Percentiles rank a stretch among this genome's conserved stretches.
Evolutionary conservation across 805 yeast genomes (phyloP).

Genomic region (Ogataea pilisensis): DNA sequence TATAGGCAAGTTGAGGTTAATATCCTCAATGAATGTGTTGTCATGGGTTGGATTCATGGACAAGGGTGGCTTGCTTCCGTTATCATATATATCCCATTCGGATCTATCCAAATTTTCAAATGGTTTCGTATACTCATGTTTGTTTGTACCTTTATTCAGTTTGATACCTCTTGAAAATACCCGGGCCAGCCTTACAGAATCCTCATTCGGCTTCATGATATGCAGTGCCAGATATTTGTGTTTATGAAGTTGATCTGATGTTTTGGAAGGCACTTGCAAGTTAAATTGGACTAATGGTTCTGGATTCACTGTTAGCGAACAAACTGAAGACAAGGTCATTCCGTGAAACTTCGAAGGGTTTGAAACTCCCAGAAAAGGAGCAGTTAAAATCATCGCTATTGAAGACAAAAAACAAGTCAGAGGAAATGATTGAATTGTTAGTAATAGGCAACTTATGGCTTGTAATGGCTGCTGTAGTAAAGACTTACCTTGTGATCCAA

Average conservation of each 20-base stretch:
- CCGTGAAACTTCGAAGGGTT: conserved; percentile 47
- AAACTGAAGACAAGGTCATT: conserved; percentile 80
- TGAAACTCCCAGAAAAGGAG: conserved; percentile 31
- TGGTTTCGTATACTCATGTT: conserved; percentile 44
- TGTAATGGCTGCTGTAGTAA: no score
- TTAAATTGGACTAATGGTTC: conserved; percentile 80
- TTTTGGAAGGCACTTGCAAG: conserved; percentile 79
- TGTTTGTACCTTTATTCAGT: conserved; percentile 38
- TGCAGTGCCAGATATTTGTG: conserved; percentile 66
- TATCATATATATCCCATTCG: conserved; percentile 35
- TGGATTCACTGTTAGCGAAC: conserved; percentile 76
- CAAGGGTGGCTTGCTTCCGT: conserved; percentile 12
- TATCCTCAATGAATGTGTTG: conserved; percentile 10
- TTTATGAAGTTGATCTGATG: conserved; percentile 63
- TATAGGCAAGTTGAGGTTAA: conserved; percentile 45
- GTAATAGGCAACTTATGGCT: no score
- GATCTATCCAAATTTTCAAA: conserved; percentile 39
- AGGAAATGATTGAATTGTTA: no score
- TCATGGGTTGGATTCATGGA: conserved; percentile 11
- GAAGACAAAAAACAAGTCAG: not conserved
- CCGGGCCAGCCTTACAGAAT: conserved; percentile 57
- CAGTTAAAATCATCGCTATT: conserved; percentile 55
- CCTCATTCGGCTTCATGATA: conserved; percentile 56
- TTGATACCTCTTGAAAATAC: conserved; percentile 52
- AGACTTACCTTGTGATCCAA: conserved; percentile 34